These are phyloP conservation scores for Danielia reshetovae DNA, from an alignment of 805 yeast species.

Conservation along the genomic window DNA sequence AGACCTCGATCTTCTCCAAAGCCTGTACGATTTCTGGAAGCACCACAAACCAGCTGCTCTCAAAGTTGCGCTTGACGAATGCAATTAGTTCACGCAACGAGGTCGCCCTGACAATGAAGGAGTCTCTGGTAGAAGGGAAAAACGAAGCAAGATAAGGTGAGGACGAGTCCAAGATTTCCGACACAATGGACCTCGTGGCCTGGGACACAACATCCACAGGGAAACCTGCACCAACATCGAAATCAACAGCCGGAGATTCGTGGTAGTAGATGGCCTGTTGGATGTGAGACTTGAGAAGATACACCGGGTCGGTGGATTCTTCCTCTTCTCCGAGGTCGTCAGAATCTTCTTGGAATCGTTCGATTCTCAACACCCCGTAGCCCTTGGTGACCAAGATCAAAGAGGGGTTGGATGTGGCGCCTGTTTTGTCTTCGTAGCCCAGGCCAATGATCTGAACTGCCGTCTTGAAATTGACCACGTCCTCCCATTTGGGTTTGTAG, in stretches of 20 bases:
- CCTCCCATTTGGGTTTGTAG: slow-evolving; percentile 72
- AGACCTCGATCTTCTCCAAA: slow-evolving; percentile 41
- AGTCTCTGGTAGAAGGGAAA: slow-evolving; percentile 47
- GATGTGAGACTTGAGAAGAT: slow-evolving; percentile 64
- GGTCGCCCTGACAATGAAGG: slow-evolving; percentile 46
- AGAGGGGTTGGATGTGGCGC: slow-evolving; percentile 37
- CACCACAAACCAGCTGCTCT: slow-evolving; percentile 29
- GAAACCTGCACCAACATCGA: slow-evolving; percentile 42
- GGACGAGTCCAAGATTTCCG: slow-evolving; percentile 54
- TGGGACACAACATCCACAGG: slow-evolving; percentile 15
- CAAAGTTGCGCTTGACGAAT: slow-evolving; percentile 46
- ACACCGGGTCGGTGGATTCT: slow-evolving; percentile 15
- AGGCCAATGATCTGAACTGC: slow-evolving; percentile 54
- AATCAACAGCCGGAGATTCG: slow-evolving; percentile 40
- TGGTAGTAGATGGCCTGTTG: slow-evolving; percentile 80
- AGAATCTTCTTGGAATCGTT: slow-evolving; percentile 31
- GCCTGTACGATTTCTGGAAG: slow-evolving; percentile 32
- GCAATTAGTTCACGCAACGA: slow-evolving; percentile 42
- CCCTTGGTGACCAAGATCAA: slow-evolving; percentile 45
- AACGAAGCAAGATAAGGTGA: slow-evolving; percentile 56
- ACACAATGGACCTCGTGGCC: slow-evolving; percentile 46
- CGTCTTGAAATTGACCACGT: slow-evolving; percentile 55
- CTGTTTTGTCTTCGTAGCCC: slow-evolving; percentile 47
- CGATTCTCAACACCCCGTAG: slow-evolving; percentile 61
- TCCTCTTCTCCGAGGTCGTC: slow-evolving; percentile 17